A percentile compares a stretch with the other conserved stretches of the same genome.
Evolutionary conservation across 495 filamentous ascomycete genomes (phyloP).

Genomic region (Talaromyces borbonicus): DNA sequence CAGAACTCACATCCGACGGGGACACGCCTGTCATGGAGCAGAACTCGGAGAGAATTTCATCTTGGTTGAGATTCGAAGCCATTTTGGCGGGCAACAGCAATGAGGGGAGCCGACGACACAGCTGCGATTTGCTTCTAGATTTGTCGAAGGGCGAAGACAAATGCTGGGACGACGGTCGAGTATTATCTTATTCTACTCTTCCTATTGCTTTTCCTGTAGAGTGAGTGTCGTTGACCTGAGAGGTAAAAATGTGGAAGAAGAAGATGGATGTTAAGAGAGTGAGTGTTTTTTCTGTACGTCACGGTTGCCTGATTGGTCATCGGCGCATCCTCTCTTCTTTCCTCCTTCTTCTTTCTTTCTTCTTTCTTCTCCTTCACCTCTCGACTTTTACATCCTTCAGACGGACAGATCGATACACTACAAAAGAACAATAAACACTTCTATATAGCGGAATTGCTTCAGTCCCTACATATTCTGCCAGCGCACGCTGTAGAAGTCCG

Average conservation of each 20-base stretch:
- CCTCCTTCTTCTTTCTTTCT: too few species aligned
- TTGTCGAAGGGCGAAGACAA: too few species aligned
- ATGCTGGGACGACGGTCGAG: too few species aligned
- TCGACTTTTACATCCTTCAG: background rate
- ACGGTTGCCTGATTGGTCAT: constrained; percentile 38
- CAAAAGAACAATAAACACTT: too few species aligned
- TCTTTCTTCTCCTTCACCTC: too few species aligned
- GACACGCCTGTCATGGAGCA: constrained; percentile 58
- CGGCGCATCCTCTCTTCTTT: constrained; percentile 1
- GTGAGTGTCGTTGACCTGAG: background rate
- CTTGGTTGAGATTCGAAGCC: constrained; percentile 47
- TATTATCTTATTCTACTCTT: too few species aligned
- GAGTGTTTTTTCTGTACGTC: constrained; percentile 17
- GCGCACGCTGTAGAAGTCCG: too few species aligned
- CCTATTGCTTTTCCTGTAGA: too few species aligned
- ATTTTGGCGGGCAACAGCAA: constrained; percentile 27
- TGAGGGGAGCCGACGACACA: background rate
- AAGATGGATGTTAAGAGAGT: background rate
- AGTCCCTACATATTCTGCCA: too few species aligned
- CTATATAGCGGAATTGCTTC: too few species aligned
- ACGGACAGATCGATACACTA: background rate
- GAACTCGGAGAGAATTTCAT: constrained; percentile 64
- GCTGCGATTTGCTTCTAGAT: too few species aligned
- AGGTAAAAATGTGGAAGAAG: background rate
- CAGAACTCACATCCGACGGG: constrained; percentile 51